Base-by-base conservation (phyloP, 2,329 filamentous ascomycete genomes). In the Talaromyces islandicus region DNA sequence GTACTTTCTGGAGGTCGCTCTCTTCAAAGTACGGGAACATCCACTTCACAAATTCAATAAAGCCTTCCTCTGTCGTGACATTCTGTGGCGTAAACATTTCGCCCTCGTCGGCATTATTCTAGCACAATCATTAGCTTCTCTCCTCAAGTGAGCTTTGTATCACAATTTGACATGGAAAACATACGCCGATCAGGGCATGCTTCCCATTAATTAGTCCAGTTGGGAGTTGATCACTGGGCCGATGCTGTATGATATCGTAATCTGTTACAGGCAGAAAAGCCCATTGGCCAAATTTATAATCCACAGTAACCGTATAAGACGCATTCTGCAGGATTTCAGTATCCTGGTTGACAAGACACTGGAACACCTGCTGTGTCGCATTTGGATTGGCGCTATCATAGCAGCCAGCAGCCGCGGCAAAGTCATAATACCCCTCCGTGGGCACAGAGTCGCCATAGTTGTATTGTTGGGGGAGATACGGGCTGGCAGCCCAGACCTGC, bases 401-500 rank as follows among this genome's bases (percentile, higher is more conserved):
- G 62, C 80, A 82, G 0, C 77, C 76, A 1, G 73, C 77, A 12
- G 69, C 60, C 4, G 65, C 64, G 0, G 76, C 80, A 62, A 83
- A 79, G 4, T 70, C 71, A 56, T 80, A 75, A 65, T 82, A 61
- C 12, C 83, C 7, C 30, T 77, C 71, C 2, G 79, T 74, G 0
- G 81, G 78, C 9, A 78, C 67, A 41, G 70, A 74, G 14, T 78
- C 78, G 55, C 77, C 73, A 64, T 80, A 83, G 12, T 71, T 74
- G 67, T 83, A 83, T 63, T 85, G 81, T 59, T 80, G 80, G 0
- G 83, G 82, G n/a, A 84, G 73, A 64, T 82, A 85, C 3, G 83
- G 83, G 6, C 75, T 79, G 2, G 75, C 73, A 1, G 78, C 67
- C 32, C 76, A 70, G 38, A 57, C 63, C 65, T 75, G 65, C 29